Base-by-base conservation (phyloP, 73 alveolate genomes). In the Paramecium tetraurelia region DNA sequence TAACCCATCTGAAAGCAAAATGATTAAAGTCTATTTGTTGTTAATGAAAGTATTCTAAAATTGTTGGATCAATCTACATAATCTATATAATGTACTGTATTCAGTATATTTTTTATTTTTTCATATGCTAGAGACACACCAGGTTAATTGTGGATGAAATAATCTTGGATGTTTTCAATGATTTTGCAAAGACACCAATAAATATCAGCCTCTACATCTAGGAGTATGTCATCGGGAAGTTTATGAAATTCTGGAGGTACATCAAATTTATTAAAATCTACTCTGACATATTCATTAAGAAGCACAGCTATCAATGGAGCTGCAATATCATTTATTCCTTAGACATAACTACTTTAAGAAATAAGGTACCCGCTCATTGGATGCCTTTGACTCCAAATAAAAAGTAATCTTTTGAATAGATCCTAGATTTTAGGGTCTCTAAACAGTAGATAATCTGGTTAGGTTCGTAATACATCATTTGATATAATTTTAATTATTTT, bases 161-260 rank as follows among this genome's bases (percentile, higher is more conserved):
- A 70, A 71, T 89, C 94, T 41, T 70, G 27, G 11, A 89, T 69
- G 33, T 59, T 83, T 43, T 89, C 94, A n/a, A 89, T 48, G 4
- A 89, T 89, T 89, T 89, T 89, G 80, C 94, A 70, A 9, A 89
- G 53, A 89, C 94, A 89, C 94, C 94, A 89, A 71, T 89, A 89
- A 12, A 83, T 70, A 38, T 89, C 94, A 10, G 94, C 94, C 40
- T 89, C 94, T 38, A 89, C 71, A 36, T 89, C 94, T 0, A 43
- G 38, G 6, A 89, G 68, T 38, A 70, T 70, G 6, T 89, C 94
- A 44, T 89, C 94, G 20, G 90, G 43, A 70, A 89, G 21, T 89
- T 89, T 89, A 41, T 89, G 77, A 71, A 89, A 89, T 46, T 89
- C 24, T 5, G 46, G 5, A 43, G 94, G 94, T 12, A 89, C 35